Evolutionary conservation across 2,329 filamentous ascomycete species (phyloP), one percentile per base, ranked within the genome.

Genomic region (Exophiala viscosa): DNA sequence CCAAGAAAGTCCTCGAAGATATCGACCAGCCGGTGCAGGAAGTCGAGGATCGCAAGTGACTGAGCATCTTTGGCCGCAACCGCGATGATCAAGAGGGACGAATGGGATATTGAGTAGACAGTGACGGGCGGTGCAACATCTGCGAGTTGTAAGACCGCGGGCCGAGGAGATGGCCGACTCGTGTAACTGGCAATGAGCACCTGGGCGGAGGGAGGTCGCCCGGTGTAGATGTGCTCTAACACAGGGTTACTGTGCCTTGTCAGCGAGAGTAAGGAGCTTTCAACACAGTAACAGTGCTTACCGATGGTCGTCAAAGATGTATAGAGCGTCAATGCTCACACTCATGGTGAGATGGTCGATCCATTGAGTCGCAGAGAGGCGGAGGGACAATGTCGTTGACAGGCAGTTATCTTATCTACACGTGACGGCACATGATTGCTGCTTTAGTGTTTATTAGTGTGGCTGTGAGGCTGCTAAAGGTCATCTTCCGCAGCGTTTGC

Each of bases 271-370:
- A 14, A 33, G 33, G 13, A 14, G n/a, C 42, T 51, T 6, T 34
- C 23, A 36, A 44, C 15, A 11, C 35, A 23, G 13, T 15, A 23
- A n/a, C 13, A n/a, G 49, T n/a, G 62, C 80, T 66, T 76, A 95
- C 91, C 91, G 90, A 74, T 91, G 84, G 77, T 96, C 91, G 81
- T 97, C 91, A 72, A 88, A 96, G 69, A 99, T 90, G 77, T 97
- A 92, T 66, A 99, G 79, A 69, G 92, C 93, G 78, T 97, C 92
- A 67, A 99, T 88, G 68, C 88, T 84, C 75, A 89, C 84, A 75
- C 82, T 88, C 87, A 91, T 92, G 69, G 72, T 84, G 70, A 43
- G 47, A 23, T 55, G 42, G n/a, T 41, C 38, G 35, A 33, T 33
- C n/a, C 41, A 46, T 40, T 38, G 11, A 23, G 13, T 34, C 7